Evolutionary conservation across 768 basidiomycete species (phyloP).

Genomic region (Atractiella rhizophila): DNA sequence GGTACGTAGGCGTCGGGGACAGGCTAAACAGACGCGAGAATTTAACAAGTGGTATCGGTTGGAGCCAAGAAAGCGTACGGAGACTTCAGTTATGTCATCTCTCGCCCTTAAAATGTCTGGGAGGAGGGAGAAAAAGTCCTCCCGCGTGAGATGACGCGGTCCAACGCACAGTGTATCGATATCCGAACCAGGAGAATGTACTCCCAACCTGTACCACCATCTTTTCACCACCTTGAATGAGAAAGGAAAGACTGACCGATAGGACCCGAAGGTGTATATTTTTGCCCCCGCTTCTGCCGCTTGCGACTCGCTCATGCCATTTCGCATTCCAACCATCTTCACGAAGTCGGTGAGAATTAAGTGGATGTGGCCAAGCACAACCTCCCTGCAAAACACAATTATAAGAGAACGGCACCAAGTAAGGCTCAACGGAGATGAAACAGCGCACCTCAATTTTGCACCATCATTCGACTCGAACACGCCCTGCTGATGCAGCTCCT

Average conservation of each 20-base stretch:
- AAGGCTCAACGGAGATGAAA: neutral
- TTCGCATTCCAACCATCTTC: slow-evolving; percentile 44
- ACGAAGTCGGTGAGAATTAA: slow-evolving; percentile 84
- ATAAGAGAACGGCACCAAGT: neutral
- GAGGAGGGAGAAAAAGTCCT: slow-evolving; percentile 84
- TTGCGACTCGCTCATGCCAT: slow-evolving; percentile 63
- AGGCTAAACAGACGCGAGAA: slow-evolving; percentile 30
- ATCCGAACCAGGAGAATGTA: slow-evolving; percentile 84
- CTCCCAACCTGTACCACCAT: slow-evolving; percentile 93
- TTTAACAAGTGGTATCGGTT: neutral
- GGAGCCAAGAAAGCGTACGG: slow-evolving; percentile 29
- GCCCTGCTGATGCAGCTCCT: neutral
- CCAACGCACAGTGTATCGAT: slow-evolving; percentile 97
- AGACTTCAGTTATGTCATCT: slow-evolving; percentile 65
- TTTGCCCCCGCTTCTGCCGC: slow-evolving; percentile 82
- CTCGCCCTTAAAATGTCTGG: slow-evolving; percentile 61
- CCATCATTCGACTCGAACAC: neutral
- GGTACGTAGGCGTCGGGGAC: slow-evolving; percentile 95
- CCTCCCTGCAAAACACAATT: slow-evolving; percentile 35
- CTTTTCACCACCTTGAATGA: too few relatives aligned
- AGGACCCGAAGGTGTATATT: slow-evolving; percentile 95
- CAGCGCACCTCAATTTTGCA: neutral
- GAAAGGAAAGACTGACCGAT: too few relatives aligned
- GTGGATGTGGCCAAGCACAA: slow-evolving; percentile 68
- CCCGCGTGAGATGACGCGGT: slow-evolving; percentile 79